Percentiles rank a stretch among this genome's conserved stretches.
Evolutionary conservation across 495 filamentous ascomycete species (phyloP).

Genomic region (Penicillium tannophilum): DNA sequence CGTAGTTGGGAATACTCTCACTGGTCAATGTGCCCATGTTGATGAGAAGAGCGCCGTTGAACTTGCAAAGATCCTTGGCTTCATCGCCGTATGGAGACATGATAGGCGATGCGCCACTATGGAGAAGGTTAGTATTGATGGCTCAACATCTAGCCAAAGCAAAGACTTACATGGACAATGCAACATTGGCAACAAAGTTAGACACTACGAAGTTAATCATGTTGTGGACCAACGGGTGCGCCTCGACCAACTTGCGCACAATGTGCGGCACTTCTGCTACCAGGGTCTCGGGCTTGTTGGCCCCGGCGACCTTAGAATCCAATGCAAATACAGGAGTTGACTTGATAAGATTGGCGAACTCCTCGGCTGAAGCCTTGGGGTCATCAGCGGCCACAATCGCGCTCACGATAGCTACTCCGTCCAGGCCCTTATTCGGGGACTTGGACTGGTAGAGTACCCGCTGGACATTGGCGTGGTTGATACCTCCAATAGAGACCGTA

Average conservation of each 20-base stretch:
- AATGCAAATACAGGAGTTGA: constrained; percentile 51
- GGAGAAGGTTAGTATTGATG: not conserved
- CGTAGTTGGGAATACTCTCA: constrained; percentile 68
- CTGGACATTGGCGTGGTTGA: constrained; percentile 77
- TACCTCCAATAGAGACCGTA: constrained; percentile 84
- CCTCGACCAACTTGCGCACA: constrained; percentile 58
- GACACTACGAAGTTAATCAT: constrained; percentile 96
- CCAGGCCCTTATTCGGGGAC: constrained; percentile 53
- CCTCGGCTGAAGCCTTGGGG: constrained; percentile 59
- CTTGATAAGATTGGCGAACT: constrained; percentile 55
- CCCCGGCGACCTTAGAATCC: constrained; percentile 18
- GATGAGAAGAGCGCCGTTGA: constrained; percentile 73
- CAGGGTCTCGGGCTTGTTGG: constrained; percentile 40
- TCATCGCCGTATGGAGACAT: constrained; percentile 90
- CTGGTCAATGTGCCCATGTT: constrained; percentile 93
- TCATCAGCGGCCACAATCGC: constrained; percentile 77
- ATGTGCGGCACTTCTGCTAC: constrained; percentile 53
- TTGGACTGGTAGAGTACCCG: constrained; percentile 69
- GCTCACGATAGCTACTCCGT: constrained; percentile 88
- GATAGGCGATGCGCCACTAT: constrained; percentile 80
- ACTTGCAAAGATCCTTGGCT: constrained; percentile 70
- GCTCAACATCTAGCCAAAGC: not conserved
- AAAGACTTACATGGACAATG: constrained; percentile 63
- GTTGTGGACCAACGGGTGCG: constrained; percentile 83
- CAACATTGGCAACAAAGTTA: constrained; percentile 90